A percentile compares a stretch with the other conserved stretches of the same genome.
phyloP scores from a whole-genome alignment of 768 basidiomycete species.

The Tylopilus felleus region DNA sequence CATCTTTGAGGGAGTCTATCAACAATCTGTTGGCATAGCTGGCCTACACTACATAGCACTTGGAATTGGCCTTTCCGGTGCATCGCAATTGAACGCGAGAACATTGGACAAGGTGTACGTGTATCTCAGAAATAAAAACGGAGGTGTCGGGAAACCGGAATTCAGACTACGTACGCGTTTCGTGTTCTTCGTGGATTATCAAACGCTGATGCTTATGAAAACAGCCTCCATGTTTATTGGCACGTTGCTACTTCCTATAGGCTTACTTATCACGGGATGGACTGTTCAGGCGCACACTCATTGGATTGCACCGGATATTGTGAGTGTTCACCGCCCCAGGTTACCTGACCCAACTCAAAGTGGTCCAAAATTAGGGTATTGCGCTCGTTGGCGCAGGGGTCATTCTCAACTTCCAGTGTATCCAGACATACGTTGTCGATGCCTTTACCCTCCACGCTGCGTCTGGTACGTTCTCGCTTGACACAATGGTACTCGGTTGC shows the following conservation, averaged over 20 bases:
- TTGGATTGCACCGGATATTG: slow-evolving; percentile 73
- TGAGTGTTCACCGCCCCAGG: slow-evolving; percentile 25
- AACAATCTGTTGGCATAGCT: slow-evolving; percentile 52
- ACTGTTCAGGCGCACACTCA: slow-evolving; percentile 50
- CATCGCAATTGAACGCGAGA: slow-evolving; percentile 53
- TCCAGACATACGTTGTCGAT: slow-evolving; percentile 69
- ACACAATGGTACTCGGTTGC: neutral
- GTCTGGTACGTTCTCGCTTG: slow-evolving; percentile 43
- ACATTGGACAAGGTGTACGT: slow-evolving; percentile 55
- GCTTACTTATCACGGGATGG: slow-evolving; percentile 72
- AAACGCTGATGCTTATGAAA: slow-evolving; percentile 3
- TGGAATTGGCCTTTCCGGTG: slow-evolving; percentile 54
- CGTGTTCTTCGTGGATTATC: neutral
- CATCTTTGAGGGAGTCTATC: slow-evolving; percentile 56
- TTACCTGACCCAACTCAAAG: neutral
- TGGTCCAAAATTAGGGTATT: slow-evolving; percentile 46
- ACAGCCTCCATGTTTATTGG: slow-evolving; percentile 59
- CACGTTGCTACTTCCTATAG: slow-evolving; percentile 58
- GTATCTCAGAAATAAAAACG: slow-evolving; percentile 48
- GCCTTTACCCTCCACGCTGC: slow-evolving; percentile 64
- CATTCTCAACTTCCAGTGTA: slow-evolving; percentile 57
- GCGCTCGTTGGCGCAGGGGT: slow-evolving; percentile 52
- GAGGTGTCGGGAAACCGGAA: slow-evolving; percentile 54
- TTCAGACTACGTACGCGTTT: slow-evolving; percentile 43
- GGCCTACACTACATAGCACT: slow-evolving; percentile 72